Evolutionary conservation across 1,139 yeast genomes (phyloP).

Genomic region (Kurtzmaniella quercitrusa): DNA sequence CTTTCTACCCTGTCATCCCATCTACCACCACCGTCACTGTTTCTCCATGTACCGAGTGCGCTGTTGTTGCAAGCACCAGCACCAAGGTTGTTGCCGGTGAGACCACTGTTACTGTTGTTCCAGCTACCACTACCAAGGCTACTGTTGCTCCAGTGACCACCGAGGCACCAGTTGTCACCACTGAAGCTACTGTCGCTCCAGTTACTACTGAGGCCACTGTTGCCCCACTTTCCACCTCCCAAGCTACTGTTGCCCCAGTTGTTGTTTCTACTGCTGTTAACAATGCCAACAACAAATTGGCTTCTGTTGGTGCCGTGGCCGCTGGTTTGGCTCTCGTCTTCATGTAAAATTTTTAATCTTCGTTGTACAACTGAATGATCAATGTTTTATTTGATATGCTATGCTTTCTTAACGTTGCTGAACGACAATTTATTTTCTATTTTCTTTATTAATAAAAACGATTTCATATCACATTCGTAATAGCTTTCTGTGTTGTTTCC

Average conservation of each 20-base stretch:
- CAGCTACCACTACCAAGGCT: not conserved
- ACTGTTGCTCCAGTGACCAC: constrained; percentile 1
- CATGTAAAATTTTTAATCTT: not conserved
- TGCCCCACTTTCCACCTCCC: not conserved
- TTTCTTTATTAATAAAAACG: not conserved
- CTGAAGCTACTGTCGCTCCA: not conserved
- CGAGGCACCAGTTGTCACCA: not conserved
- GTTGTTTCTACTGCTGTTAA: not conserved
- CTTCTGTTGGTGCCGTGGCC: not conserved
- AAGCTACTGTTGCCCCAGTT: not conserved
- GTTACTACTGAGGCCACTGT: not conserved
- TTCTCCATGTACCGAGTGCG: not conserved
- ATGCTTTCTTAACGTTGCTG: not conserved
- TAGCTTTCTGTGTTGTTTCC: no score
- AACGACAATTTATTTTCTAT: not conserved
- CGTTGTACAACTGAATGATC: not conserved
- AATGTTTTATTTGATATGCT: not conserved
- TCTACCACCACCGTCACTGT: not conserved
- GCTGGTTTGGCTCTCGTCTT: constrained; percentile 1
- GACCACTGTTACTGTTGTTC: not conserved
- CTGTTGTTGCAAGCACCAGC: not conserved
- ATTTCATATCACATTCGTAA: no score
- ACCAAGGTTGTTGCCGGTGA: not conserved
- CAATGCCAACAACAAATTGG: not conserved
- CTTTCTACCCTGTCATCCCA: constrained; percentile 1